Conservation (phyloP, 202 grass and related monocot species). For the Schoenoplectus tabernaemontani region DNA sequence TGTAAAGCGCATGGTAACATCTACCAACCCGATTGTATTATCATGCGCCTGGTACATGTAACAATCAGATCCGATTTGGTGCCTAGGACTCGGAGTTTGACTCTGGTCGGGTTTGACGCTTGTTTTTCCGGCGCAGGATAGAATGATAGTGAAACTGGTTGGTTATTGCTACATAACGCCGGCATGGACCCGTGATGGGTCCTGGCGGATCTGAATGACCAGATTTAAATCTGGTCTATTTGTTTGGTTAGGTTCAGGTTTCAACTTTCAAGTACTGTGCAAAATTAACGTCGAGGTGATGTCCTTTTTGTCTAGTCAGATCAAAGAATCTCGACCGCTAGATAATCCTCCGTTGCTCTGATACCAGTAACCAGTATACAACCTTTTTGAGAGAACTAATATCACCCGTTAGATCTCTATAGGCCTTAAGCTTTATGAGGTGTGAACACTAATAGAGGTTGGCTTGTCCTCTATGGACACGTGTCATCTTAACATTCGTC, state of each 20-base stretch:
- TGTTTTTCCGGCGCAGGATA: not conserved
- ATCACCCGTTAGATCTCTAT: not conserved
- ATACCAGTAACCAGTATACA: not conserved
- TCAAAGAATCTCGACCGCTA: not conserved
- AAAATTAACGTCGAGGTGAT: not conserved
- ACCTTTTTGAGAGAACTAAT: not conserved
- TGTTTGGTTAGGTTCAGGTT: not conserved
- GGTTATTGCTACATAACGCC: not conserved
- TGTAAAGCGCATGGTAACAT: not conserved
- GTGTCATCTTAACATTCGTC: not conserved
- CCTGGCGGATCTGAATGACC: not conserved
- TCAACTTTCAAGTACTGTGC: not conserved
- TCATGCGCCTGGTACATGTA: not conserved
- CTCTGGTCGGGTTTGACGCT: not conserved
- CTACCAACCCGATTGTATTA: not conserved
- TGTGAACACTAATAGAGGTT: not conserved
- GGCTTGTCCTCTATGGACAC: not conserved
- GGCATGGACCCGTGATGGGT: not conserved
- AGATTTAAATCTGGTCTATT: constrained; percentile 4
- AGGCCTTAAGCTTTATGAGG: not conserved
- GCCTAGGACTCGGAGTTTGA: constrained; percentile 6
- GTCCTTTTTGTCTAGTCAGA: not conserved
- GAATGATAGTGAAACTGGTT: not conserved
- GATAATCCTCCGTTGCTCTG: not conserved
- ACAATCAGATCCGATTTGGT: not conserved